Evolutionary conservation across 1,139 yeast species (phyloP), one percentile per base, ranked within the genome.

Genomic region (Kodamaea sp.): DNA sequence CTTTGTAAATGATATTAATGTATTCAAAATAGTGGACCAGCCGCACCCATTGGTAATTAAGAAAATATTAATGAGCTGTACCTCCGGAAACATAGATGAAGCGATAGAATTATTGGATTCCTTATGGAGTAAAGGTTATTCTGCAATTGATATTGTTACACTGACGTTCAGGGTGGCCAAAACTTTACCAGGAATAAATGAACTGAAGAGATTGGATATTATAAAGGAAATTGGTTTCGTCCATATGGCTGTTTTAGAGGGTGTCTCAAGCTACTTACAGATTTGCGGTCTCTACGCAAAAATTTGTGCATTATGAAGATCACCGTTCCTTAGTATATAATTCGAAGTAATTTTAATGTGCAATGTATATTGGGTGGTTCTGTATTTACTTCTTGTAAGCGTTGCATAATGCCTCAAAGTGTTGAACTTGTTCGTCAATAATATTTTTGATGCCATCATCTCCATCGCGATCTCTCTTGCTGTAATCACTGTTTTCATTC

Each of bases 21-120:
- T 92, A 14, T 92, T 89, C 68, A 88, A 86, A 57, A 87, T 92
- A 41, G 98, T 92, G 3, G 99, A 92, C 58, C 87, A 90, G 37
- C 99, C 99, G 1, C 97, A 92, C 59, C 98, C 98, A 0, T 63
- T 89, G 31, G 81, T 88, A 6, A 83, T 94, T 18, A 82, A 80
- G 49, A 79, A 80, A 50, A 88, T 92, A 78, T 61, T 92, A 30
- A 35, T 49, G 14, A 57, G 74, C 32, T 77, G 83, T 19, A 74
- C 80, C 28, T 48, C 55, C 7, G 71, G 80, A 13, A 51, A 65
- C 33, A 72, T 88, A 22, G 95, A 89, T 38, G 76, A 69, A 5
- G 85, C 95, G 0, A 53, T 89, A n/a, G 78, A 66, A 5, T 71
- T 78, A 37, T 70, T 94, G 43, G 80, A 78, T 39, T 67, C 70